Conservation (phyloP, 768 basidiomycete species). For the Tylopilus rubrobrunneus region DNA sequence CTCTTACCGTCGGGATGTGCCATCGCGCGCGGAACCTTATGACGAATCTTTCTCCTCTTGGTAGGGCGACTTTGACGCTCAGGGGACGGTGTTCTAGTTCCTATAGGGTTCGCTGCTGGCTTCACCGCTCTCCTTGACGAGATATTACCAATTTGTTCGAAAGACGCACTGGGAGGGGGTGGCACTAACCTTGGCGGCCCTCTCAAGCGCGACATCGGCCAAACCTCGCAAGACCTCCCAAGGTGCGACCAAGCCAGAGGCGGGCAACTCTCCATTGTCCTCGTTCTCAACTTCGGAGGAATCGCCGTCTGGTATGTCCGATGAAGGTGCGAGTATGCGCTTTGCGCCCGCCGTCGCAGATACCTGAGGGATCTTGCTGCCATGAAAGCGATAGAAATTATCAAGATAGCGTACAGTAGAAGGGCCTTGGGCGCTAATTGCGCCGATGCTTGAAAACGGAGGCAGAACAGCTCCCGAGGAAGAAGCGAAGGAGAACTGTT, state of each 20-base stretch:
- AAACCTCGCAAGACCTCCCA: conserved; percentile 81
- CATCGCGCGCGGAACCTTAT: conserved; percentile 52
- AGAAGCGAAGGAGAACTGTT: conserved; percentile 31
- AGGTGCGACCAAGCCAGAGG: conserved; percentile 78
- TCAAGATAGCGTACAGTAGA: conserved; percentile 58
- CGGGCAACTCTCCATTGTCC: conserved; percentile 75
- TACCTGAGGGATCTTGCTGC: conserved; percentile 30
- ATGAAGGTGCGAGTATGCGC: conserved; percentile 56
- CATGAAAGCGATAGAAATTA: conserved; percentile 29
- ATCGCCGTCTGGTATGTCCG: conserved; percentile 71
- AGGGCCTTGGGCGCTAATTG: conserved; percentile 49
- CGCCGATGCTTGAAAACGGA: conserved; percentile 67
- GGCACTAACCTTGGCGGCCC: conserved; percentile 64
- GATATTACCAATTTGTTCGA: conserved; percentile 9
- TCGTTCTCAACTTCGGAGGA: conserved; percentile 86
- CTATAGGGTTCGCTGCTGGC: conserved; percentile 67
- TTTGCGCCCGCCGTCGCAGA: conserved; percentile 44
- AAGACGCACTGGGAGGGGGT: not conserved
- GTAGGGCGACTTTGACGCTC: conserved; percentile 64
- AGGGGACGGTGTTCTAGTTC: conserved; percentile 68
- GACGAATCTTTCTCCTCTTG: conserved; percentile 70
- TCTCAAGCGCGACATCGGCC: conserved; percentile 77
- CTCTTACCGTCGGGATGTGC: conserved; percentile 73
- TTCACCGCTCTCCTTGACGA: conserved; percentile 67
- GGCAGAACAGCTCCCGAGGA: conserved; percentile 56